A percentile compares a stretch with the other conserved stretches of the same genome.
These are phyloP conservation scores for Syncephalastrum monosporum DNA, from an alignment of 371 early-diverging fungal genomes.

Conservation along the genomic window DNA sequence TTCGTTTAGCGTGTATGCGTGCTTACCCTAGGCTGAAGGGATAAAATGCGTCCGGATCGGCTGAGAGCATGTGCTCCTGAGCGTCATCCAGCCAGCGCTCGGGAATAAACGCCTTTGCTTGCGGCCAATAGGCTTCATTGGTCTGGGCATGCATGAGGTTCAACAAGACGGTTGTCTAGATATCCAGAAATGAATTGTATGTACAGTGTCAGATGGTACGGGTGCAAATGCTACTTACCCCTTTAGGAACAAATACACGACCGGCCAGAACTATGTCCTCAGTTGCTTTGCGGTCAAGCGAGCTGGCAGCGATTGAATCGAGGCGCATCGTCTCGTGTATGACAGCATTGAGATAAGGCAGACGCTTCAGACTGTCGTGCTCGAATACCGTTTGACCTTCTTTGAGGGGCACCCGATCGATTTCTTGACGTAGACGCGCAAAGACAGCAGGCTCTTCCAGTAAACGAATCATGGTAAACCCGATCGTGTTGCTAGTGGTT, in stretches of 20 bases:
- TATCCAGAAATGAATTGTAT: background rate
- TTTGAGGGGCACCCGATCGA: slow-evolving; percentile 18
- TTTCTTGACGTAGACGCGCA: slow-evolving; percentile 25
- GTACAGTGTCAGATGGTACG: background rate
- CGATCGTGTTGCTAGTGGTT: slow-evolving; percentile 35
- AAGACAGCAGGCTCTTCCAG: slow-evolving; percentile 23
- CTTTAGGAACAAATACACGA: slow-evolving; percentile 16
- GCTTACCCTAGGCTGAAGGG: slow-evolving; percentile 43
- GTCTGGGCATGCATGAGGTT: slow-evolving; percentile 21
- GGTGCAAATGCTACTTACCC: slow-evolving; percentile 4
- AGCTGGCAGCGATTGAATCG: slow-evolving; percentile 24
- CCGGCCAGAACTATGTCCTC: slow-evolving; percentile 17
- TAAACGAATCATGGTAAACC: slow-evolving; percentile 31
- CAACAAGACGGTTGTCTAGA: slow-evolving; percentile 6
- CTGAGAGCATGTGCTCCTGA: background rate
- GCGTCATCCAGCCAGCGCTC: slow-evolving; percentile 34
- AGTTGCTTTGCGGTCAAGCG: slow-evolving; percentile 20
- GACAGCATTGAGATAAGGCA: slow-evolving; percentile 37
- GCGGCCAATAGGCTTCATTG: slow-evolving; percentile 24
- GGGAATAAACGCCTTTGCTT: slow-evolving; percentile 25
- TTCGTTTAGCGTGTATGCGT: background rate
- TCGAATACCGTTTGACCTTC: slow-evolving; percentile 13
- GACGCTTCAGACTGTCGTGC: slow-evolving; percentile 30
- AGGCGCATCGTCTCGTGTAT: slow-evolving; percentile 39
- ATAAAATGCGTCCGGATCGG: slow-evolving; percentile 31